Evolutionary conservation across 2,329 filamentous ascomycete species (phyloP).

Genomic region (Pseudogymnoascus sp.): DNA sequence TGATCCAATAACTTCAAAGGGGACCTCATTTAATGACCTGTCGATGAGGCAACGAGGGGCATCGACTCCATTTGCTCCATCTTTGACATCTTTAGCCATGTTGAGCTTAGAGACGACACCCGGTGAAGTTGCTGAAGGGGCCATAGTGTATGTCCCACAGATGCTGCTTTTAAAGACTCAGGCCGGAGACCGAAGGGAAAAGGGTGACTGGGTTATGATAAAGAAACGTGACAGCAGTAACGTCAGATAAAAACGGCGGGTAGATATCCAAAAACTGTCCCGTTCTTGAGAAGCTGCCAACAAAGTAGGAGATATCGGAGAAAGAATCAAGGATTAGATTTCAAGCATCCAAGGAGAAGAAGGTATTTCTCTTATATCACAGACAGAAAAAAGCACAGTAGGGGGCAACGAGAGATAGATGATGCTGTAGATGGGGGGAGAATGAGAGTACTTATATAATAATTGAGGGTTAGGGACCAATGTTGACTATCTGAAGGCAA

Average conservation of each 20-base stretch:
- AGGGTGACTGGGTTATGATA: neutral
- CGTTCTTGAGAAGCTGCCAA: neutral
- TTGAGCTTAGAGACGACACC: neutral
- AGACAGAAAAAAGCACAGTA: neutral
- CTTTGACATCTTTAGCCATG: neutral
- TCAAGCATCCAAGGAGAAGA: neutral
- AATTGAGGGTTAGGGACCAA: neutral
- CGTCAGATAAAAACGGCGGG: neutral
- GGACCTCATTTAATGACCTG: constrained; percentile 23
- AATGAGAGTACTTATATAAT: neutral
- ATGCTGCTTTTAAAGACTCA: neutral
- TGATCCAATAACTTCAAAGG: constrained; percentile 20
- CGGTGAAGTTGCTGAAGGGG: neutral
- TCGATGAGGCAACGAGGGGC: constrained; percentile 16
- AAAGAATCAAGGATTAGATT: neutral
- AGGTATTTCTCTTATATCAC: neutral
- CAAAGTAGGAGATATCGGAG: neutral
- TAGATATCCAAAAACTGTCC: neutral
- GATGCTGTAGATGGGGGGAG: neutral
- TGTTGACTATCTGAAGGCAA: constrained; percentile 1
- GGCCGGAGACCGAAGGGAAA: neutral
- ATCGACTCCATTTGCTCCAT: neutral
- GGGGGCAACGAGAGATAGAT: neutral
- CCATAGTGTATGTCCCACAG: neutral
- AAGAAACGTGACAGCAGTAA: neutral